Evolutionary conservation across 345 rosid genomes (phyloP).

Genomic region (Corchorus olitorius): DNA sequence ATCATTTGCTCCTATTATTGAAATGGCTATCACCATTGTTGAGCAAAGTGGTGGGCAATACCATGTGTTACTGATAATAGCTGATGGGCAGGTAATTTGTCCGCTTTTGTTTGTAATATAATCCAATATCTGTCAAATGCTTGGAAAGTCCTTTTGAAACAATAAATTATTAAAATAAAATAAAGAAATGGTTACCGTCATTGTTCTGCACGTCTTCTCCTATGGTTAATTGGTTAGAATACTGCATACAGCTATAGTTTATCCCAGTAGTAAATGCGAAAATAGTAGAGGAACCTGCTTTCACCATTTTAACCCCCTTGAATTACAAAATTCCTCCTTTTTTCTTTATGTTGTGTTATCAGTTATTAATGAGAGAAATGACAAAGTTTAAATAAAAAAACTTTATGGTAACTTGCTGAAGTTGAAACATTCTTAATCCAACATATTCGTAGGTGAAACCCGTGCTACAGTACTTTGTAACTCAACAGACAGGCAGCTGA

Average conservation of each 20-base stretch:
- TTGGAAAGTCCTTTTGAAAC: not conserved
- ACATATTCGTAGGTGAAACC: not conserved
- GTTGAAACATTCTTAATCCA: not conserved
- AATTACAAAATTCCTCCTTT: not conserved
- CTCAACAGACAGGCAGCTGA: not conserved
- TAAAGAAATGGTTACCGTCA: too few species aligned
- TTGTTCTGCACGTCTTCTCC: not conserved
- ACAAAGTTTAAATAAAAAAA: not conserved
- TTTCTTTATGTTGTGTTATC: not conserved
- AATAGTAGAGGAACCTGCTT: not conserved
- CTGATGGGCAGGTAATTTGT: constrained; percentile 63
- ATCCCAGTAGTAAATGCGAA: not conserved
- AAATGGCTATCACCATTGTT: constrained; percentile 64
- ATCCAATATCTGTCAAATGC: not conserved
- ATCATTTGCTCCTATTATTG: constrained; percentile 62
- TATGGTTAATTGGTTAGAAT: not conserved
- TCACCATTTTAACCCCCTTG: constrained; percentile 3
- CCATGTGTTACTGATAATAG: constrained; percentile 69
- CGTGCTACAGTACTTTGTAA: not conserved
- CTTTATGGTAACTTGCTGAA: not conserved
- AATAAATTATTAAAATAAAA: not conserved
- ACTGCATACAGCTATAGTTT: not conserved
- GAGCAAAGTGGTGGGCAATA: constrained; percentile 73
- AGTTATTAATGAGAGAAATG: not conserved
- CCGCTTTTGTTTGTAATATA: not conserved